phyloP scores from a whole-genome alignment of 2,329 filamentous ascomycete genomes.

The Coleophoma crateriformis region DNA sequence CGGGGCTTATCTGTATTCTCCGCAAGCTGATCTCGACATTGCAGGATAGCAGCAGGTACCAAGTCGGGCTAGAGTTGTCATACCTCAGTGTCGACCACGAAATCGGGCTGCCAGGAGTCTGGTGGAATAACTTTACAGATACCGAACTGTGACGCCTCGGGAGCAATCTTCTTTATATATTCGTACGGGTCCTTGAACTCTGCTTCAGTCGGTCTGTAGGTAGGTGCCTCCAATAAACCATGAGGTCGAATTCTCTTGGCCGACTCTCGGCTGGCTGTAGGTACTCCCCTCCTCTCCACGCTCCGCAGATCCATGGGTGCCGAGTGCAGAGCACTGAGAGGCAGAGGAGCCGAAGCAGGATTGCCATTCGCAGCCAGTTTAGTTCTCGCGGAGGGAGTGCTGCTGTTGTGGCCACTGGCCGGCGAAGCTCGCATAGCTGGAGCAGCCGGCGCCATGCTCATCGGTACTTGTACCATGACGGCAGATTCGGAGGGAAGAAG shows the following conservation, averaged over 20 bases:
- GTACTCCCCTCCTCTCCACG: slow-evolving; percentile 85
- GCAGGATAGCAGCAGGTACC: no score
- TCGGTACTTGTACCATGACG: slow-evolving; percentile 27
- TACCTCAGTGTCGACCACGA: slow-evolving; percentile 97
- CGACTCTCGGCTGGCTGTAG: slow-evolving; percentile 69
- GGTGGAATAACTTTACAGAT: slow-evolving; percentile 96
- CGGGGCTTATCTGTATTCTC: not conserved
- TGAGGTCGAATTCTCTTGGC: slow-evolving; percentile 76
- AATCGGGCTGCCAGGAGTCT: slow-evolving; percentile 87
- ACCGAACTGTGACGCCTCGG: slow-evolving; percentile 81
- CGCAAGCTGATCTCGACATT: no score
- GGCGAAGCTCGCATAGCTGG: slow-evolving; percentile 24
- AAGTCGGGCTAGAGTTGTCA: slow-evolving; percentile 1
- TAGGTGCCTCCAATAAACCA: slow-evolving; percentile 82
- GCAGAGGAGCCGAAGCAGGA: slow-evolving; percentile 23
- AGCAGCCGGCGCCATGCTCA: slow-evolving; percentile 15
- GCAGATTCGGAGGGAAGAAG: not conserved
- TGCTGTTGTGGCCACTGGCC: slow-evolving; percentile 18
- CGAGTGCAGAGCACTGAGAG: slow-evolving; percentile 27
- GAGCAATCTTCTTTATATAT: slow-evolving; percentile 87
- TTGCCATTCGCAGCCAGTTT: slow-evolving; percentile 22
- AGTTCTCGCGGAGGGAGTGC: slow-evolving; percentile 16
- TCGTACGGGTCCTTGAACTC: slow-evolving; percentile 93
- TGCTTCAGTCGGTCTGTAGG: slow-evolving; percentile 83
- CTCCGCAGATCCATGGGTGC: slow-evolving; percentile 75